Evolutionary conservation across 805 yeast genomes (phyloP).

Genomic region (Peterozyma xylosa): DNA sequence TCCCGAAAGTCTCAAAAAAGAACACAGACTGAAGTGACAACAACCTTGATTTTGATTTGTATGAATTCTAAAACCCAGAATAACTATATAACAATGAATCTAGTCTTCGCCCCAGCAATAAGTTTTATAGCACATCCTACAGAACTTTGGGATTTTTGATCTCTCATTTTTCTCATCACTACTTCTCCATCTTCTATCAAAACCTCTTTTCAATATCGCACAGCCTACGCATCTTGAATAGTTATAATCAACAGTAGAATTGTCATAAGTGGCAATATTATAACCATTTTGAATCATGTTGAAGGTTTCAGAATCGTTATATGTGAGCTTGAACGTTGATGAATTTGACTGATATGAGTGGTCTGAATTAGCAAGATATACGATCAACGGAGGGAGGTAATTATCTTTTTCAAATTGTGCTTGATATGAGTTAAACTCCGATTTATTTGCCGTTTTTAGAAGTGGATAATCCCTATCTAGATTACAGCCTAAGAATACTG

Average conservation of each 20-base stretch:
- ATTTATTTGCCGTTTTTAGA: conserved; percentile 8
- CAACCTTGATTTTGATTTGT: neutral
- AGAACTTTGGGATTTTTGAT: conserved; percentile 22
- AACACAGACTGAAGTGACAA: no score
- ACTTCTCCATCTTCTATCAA: conserved; percentile 29
- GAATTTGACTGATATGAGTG: conserved; percentile 39
- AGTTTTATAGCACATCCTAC: conserved; percentile 27
- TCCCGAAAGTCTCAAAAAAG: no score
- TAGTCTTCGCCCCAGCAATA: conserved; percentile 22
- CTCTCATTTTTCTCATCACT: conserved; percentile 6
- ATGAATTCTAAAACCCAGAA: neutral
- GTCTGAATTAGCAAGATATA: conserved; percentile 40
- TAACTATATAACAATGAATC: no score
- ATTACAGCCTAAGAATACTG: conserved; percentile 37
- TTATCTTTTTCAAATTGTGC: neutral
- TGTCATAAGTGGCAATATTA: conserved; percentile 37
- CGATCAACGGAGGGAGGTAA: conserved; percentile 43
- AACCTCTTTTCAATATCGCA: conserved; percentile 43
- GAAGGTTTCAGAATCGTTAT: conserved; percentile 32
- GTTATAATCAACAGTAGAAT: conserved; percentile 26
- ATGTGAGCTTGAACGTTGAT: conserved; percentile 52
- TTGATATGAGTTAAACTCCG: conserved; percentile 17
- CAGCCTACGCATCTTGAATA: conserved; percentile 49
- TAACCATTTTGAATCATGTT: conserved; percentile 46
- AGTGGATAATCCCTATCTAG: conserved; percentile 8